phyloP scores from a whole-genome alignment of 768 basidiomycete species.

The Mycena haematopus region DNA sequence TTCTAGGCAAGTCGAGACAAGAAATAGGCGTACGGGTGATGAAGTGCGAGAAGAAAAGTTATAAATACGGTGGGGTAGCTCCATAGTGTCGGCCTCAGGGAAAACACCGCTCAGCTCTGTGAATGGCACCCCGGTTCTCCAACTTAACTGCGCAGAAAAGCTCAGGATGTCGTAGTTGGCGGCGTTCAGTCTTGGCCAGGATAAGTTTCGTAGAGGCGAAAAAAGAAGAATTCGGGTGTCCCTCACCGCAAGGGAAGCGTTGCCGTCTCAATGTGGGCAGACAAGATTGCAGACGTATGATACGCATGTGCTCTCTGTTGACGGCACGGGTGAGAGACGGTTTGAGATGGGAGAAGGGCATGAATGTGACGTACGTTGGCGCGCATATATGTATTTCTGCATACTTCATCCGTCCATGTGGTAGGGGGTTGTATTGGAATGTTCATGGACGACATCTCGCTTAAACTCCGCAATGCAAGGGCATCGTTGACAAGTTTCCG shows the following conservation, averaged over 20 bases:
- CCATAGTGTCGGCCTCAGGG: conserved; percentile 39
- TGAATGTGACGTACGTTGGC: conserved; percentile 36
- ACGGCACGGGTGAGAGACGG: conserved; percentile 21
- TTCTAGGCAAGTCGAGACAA: neutral
- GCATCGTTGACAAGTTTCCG: conserved; percentile 67
- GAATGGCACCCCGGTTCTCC: conserved; percentile 60
- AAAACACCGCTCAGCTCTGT: conserved; percentile 62
- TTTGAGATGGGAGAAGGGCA: conserved; percentile 12
- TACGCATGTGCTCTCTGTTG: conserved; percentile 45
- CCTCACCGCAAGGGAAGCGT: conserved; percentile 66
- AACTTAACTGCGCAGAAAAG: conserved; percentile 56
- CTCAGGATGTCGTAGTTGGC: conserved; percentile 48
- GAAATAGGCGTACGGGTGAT: conserved; percentile 16
- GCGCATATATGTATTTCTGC: conserved; percentile 34
- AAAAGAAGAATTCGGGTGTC: neutral
- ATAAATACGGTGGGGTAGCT: conserved; percentile 38
- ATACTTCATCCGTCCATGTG: conserved; percentile 46
- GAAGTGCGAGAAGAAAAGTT: conserved; percentile 50
- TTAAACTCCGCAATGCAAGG: conserved; percentile 57
- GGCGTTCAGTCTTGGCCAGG: conserved; percentile 36
- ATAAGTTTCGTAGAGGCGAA: neutral
- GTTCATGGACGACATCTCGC: conserved; percentile 55
- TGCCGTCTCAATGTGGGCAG: conserved; percentile 61
- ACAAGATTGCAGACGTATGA: conserved; percentile 62
- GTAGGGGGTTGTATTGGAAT: conserved; percentile 56